phyloP scores from a whole-genome alignment of 352 stramenopile genomes.

The Phytophthora sp. region DNA sequence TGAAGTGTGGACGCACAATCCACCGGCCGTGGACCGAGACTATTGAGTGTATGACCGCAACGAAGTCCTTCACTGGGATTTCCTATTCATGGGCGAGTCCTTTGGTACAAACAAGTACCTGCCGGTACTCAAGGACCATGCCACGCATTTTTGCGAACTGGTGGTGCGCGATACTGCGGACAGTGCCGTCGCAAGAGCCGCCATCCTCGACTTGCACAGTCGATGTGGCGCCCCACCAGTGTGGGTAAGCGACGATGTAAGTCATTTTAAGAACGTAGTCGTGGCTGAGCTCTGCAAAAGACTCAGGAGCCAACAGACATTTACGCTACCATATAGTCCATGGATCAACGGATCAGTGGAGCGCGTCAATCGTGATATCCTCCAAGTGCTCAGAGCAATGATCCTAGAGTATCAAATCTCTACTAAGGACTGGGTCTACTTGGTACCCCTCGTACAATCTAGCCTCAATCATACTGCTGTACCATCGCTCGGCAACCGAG shows the following conservation, averaged over 20 bases:
- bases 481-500: constrained; percentile 21
- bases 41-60: constrained; percentile 13
- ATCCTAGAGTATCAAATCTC: constrained; percentile 33
- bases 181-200: background rate
- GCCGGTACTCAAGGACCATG: constrained; percentile 38
- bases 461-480: constrained; percentile 42
- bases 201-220: constrained; percentile 9
- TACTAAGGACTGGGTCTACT: constrained; percentile 25
- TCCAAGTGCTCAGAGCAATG: constrained; percentile 39
- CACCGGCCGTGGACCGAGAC: constrained; percentile 1
- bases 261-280: constrained; percentile 23
- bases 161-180: constrained; percentile 22
- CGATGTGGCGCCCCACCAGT: constrained; percentile 1
- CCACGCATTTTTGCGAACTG: constrained; percentile 38
- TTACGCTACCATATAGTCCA: constrained; percentile 36
- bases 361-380: constrained; percentile 33
- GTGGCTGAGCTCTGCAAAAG: constrained; percentile 20
- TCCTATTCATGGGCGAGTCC: background rate
- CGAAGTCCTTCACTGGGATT: constrained; percentile 5
- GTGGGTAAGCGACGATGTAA: constrained; percentile 4
- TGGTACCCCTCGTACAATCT: constrained; percentile 36
- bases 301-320: constrained; percentile 33
- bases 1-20: background rate
- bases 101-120: constrained; percentile 22
- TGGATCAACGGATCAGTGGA: constrained; percentile 44